Base-by-base conservation (phyloP, 2,329 filamentous ascomycete species). In the Ascochyta fabae region DNA sequence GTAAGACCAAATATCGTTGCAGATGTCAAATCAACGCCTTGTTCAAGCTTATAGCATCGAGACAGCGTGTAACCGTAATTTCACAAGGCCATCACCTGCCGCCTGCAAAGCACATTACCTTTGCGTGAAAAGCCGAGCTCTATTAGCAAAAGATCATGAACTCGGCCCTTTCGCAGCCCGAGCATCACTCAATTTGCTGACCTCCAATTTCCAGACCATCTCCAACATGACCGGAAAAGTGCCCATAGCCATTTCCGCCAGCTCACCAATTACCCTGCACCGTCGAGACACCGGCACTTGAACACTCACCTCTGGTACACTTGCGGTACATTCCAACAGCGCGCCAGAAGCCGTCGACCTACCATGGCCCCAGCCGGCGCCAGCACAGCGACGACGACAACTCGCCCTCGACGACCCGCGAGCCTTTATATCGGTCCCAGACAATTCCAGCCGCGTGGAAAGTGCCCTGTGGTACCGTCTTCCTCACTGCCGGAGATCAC, bases 401-500 rank as follows among this genome's bases (percentile, higher is more conserved):
- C 19, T 19, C 26, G 26, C 26, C 26, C 26, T 27, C 26, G 9
- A 19, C 19, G 19, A 19, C 19, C 8, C 27, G 7, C 27, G 27
- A 10, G 9, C 35, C 35, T 19, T 39, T 23, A 15, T 13, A 39
- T 39, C 19, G 36, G 36, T 39, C 22, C 36, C 36, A 39, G 36
- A 16, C 2, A 41, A n/a, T 24, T 27, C 39, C 48, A 50, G 4
- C 23, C 5, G 13, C n/a, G 22, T 36, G 48, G 48, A 38, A 44
- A 36, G 33, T 39, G 16, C 48, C 19, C 39, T 8, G 12, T 31
- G 29, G 27, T 40, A 16, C 31, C 24, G 19, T 39, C 13, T 33
- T 38, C 40, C 34, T 39, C 31, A 26, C 26, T 26, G 26, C 44
- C 50, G 50, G 50, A 53, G 50, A 53, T 53, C 50, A 38, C 31